Conservation (phyloP, 352 stramenopile genomes). For the Phytopythium oedochilum region DNA sequence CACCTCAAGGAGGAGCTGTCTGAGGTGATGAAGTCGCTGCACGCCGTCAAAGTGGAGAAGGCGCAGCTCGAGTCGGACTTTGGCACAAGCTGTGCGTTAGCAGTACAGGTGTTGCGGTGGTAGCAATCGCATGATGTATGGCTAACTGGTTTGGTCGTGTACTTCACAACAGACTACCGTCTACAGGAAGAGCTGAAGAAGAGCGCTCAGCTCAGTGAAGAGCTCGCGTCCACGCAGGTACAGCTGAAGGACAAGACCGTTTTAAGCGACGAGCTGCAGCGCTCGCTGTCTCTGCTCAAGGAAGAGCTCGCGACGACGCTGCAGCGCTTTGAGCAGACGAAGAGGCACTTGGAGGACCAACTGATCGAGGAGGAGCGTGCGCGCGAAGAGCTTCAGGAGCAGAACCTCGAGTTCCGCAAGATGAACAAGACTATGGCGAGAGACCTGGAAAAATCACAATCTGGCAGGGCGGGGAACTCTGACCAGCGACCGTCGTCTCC, state of each 20-base stretch:
- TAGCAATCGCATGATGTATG: not conserved
- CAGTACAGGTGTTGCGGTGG: not conserved
- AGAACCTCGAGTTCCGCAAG: slow-evolving; percentile 69
- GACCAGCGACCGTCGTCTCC: not conserved
- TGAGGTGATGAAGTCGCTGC: slow-evolving; percentile 60
- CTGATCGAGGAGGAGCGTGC: slow-evolving; percentile 67
- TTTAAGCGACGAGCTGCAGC: slow-evolving; percentile 49
- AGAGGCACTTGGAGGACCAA: slow-evolving; percentile 74
- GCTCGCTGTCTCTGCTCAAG: slow-evolving; percentile 54
- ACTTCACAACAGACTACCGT: slow-evolving; percentile 26
- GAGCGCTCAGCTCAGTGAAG: slow-evolving; percentile 31
- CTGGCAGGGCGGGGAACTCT: slow-evolving; percentile 12
- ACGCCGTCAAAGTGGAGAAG: slow-evolving; percentile 60
- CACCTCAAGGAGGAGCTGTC: slow-evolving; percentile 69
- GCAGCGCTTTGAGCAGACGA: slow-evolving; percentile 63
- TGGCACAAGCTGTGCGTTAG: slow-evolving; percentile 47
- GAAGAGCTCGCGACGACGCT: slow-evolving; percentile 51
- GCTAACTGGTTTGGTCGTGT: not conserved
- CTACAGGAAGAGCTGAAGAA: slow-evolving; percentile 73
- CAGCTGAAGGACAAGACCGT: slow-evolving; percentile 42
- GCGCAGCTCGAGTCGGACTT: slow-evolving; percentile 72
- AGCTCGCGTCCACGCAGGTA: slow-evolving; percentile 30
- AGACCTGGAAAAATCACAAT: slow-evolving; percentile 49
- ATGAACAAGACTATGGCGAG: slow-evolving; percentile 63
- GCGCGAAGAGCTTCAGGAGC: slow-evolving; percentile 66